These are phyloP conservation scores for Jackrogersella minutella DNA, from an alignment of 495 filamentous ascomycete genomes.

Conservation along the genomic window DNA sequence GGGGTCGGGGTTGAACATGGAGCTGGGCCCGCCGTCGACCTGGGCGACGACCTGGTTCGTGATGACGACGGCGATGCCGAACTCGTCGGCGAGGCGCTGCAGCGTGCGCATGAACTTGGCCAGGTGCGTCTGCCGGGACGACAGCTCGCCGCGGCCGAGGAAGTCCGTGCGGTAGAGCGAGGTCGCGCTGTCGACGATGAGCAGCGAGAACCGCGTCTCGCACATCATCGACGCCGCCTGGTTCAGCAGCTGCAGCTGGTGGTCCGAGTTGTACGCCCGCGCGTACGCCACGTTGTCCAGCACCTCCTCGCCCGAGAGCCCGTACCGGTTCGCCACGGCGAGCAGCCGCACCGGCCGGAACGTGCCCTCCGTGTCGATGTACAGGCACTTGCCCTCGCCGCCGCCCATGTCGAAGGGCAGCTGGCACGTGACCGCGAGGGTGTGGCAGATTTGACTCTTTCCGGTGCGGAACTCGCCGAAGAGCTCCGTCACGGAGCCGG, in stretches of 20 bases:
- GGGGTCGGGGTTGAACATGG: slow-evolving; percentile 99
- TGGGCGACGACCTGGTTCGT: slow-evolving; percentile 99
- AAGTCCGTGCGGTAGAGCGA: slow-evolving; percentile 97
- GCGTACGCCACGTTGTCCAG: slow-evolving; percentile 98
- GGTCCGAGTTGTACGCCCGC: slow-evolving; percentile 96
- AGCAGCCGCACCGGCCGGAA: slow-evolving; percentile 92
- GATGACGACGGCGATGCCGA: slow-evolving; percentile 97
- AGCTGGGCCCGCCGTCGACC: slow-evolving; percentile 91
- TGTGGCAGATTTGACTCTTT: slow-evolving; percentile 98
- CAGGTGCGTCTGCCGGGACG: slow-evolving; percentile 86
- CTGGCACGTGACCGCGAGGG: slow-evolving; percentile 97
- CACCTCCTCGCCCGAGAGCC: slow-evolving; percentile 94
- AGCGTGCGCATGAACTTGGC: slow-evolving; percentile 97
- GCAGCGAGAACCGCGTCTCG: slow-evolving; percentile 93
- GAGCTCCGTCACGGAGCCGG: slow-evolving; percentile 96
- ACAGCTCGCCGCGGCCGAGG: slow-evolving; percentile 90
- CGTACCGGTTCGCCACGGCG: slow-evolving; percentile 91
- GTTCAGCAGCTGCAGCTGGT: slow-evolving; percentile 92
- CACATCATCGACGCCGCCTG: slow-evolving; percentile 99
- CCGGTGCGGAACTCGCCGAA: slow-evolving; percentile 98
- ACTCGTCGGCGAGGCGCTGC: slow-evolving; percentile 94
- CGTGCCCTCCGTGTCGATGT: slow-evolving; percentile 98
- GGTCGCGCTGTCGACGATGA: slow-evolving; percentile 94
- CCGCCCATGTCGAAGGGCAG: slow-evolving; percentile 98
- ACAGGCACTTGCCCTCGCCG: slow-evolving; percentile 98